Evolutionary conservation across 1,284 basidiomycete species (phyloP).

Genomic region (Ustilago trichophora): DNA sequence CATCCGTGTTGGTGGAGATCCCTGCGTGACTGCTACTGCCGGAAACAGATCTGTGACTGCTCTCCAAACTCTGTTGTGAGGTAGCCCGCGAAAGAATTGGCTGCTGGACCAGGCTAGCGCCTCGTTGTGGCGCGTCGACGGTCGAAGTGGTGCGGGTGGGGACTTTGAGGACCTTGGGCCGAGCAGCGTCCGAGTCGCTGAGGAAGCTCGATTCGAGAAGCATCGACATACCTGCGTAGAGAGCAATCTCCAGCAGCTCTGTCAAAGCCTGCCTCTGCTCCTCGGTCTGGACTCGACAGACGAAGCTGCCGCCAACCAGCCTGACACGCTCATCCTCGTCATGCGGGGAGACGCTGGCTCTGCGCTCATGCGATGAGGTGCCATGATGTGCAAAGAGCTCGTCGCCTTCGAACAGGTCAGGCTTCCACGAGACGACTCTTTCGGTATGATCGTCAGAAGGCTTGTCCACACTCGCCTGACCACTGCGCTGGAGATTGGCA

Average conservation of each 20-base stretch:
- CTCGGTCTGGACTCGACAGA: constrained; percentile 29
- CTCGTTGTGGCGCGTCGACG: constrained; percentile 25
- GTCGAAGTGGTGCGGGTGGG: constrained; percentile 32
- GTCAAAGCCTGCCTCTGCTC: constrained; percentile 22
- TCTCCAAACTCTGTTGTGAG: constrained; percentile 21
- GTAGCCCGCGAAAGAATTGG: constrained; percentile 9
- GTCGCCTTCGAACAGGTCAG: constrained; percentile 44
- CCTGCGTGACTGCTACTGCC: constrained; percentile 6
- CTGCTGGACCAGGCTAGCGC: constrained; percentile 24
- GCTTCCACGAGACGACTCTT: constrained; percentile 30
- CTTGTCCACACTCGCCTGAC: neutral
- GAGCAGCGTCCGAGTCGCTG: constrained; percentile 45
- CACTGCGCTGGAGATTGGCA: neutral
- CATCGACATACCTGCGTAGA: constrained; percentile 57
- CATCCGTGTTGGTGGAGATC: neutral
- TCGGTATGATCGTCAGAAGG: neutral
- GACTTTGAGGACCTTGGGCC: constrained; percentile 34
- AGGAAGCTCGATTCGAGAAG: constrained; percentile 56
- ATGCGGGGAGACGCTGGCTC: constrained; percentile 16
- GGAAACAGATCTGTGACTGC: constrained; percentile 12
- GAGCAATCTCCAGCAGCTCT: constrained; percentile 34
- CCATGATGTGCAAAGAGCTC: constrained; percentile 36
- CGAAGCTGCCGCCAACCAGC: constrained; percentile 54
- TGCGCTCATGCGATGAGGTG: constrained; percentile 17
- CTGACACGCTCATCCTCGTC: constrained; percentile 35